phyloP scores from a whole-genome alignment of 1,139 yeast species.

The Groenewaldozyma sp. region DNA sequence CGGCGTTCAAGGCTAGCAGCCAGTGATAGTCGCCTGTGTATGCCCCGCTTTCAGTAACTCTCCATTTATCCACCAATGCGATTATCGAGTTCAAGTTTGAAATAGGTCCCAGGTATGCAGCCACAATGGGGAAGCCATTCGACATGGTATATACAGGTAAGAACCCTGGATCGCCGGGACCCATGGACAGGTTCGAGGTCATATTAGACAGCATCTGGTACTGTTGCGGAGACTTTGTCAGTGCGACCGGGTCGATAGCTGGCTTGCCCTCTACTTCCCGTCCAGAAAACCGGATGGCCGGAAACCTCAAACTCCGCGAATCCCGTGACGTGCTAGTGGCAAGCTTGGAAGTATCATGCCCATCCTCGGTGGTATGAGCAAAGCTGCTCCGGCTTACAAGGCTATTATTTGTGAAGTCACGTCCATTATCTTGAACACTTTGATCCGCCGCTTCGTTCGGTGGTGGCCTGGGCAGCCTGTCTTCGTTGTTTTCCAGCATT shows the following conservation, averaged over 20 bases:
- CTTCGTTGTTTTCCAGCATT: too few relatives aligned
- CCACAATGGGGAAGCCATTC: conserved; percentile 58
- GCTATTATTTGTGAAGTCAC: too few relatives aligned
- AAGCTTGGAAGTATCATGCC: too few relatives aligned
- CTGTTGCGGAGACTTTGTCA: not conserved
- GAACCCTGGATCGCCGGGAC: conserved; percentile 18
- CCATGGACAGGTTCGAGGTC: conserved; percentile 5
- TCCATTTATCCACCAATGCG: conserved; percentile 68
- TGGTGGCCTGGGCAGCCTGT: too few relatives aligned
- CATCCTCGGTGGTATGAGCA: too few relatives aligned
- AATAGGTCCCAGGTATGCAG: conserved; percentile 72
- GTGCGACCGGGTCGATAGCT: not conserved
- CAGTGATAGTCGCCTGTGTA: conserved; percentile 31
- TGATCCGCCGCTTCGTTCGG: too few relatives aligned
- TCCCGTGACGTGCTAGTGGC: too few relatives aligned
- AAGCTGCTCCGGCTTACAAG: too few relatives aligned
- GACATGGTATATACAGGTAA: conserved; percentile 49
- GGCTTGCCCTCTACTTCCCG: too few relatives aligned
- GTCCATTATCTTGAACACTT: too few relatives aligned
- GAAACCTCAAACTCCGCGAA: too few relatives aligned
- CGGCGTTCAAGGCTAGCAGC: conserved; percentile 46
- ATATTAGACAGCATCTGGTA: conserved; percentile 4
- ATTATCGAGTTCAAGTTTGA: conserved; percentile 65
- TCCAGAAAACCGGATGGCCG: too few relatives aligned
- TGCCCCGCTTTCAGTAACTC: conserved; percentile 28